Base-by-base conservation (phyloP, 2,329 filamentous ascomycete genomes). In the Tympanopsis confertula region DNA sequence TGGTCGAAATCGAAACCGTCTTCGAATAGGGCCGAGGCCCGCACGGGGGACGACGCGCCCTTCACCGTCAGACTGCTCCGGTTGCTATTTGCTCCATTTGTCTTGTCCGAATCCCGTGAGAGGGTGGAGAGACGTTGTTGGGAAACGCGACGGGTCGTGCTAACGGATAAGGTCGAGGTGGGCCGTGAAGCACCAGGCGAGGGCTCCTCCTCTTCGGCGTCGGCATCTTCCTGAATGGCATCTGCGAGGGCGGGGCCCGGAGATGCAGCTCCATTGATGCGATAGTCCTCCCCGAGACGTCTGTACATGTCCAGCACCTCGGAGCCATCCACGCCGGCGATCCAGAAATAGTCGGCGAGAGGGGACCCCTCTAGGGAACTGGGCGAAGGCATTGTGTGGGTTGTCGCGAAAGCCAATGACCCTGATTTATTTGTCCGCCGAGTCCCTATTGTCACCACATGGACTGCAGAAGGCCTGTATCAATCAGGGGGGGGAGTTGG, bases 1-100 rank as follows among this genome's bases (percentile, higher is more conserved):
- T 84, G 80, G 55, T 96, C 91, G 51, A 98, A 98, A 57, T 96
- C 91, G 51, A 85, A 86, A 53, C 94, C 86, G 15, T 33, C 30
- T 7, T 33, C 7, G 12, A 33, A 7, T 7, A 32, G 54, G 48
- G 28, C 58, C 58, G 17, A 56, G 55, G 30, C 54, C 54, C 26
- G 51, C 45, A 29, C 39, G 39, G 19, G 48, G 46, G 24, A 42
- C 46, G 26, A 39, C 3, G 33, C 37, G 15, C 30, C 30, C 30
- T 33, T 33, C 7, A 33, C 17, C 7, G 30, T 33, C 38, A 32
- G 37, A 36, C 32, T 38, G 42, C 14, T 43, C 41, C 19, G 43
- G 41, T 19, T 41, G 39, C 38, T 41, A 41, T 18, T 39, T 39
- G 24, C 39, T 41, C 29, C 42, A 41, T 17, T 41, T 26, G 28